Evolutionary conservation across 2,329 filamentous ascomycete species (phyloP).

Genomic region (Fonsecaea erecta): DNA sequence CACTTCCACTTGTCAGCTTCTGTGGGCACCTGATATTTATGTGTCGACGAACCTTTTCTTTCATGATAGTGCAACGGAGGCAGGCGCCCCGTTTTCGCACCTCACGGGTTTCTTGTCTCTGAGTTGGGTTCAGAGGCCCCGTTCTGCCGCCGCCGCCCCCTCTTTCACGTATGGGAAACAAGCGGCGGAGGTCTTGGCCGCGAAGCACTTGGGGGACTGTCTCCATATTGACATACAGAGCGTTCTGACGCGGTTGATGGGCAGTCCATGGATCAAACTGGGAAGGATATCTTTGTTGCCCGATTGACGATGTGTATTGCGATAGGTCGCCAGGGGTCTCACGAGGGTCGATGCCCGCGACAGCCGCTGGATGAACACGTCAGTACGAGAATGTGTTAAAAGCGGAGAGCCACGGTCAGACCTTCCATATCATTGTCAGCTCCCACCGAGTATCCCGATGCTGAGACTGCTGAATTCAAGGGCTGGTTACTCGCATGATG

Average conservation of each 20-base stretch:
- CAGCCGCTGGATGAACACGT: constrained; percentile 12
- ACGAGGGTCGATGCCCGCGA: constrained; percentile 30
- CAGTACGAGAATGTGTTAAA: background rate
- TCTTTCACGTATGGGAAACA: constrained; percentile 19
- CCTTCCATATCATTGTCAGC: constrained; percentile 27
- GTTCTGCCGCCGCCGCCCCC: constrained; percentile 16
- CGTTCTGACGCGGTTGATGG: constrained; percentile 18
- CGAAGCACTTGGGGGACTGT: background rate
- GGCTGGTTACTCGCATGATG: background rate
- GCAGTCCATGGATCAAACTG: constrained; percentile 26
- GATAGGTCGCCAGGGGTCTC: constrained; percentile 9
- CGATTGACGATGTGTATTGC: constrained; percentile 19
- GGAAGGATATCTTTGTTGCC: constrained; percentile 20
- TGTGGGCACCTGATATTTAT: background rate
- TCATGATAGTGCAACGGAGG: constrained; percentile 34
- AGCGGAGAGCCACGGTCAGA: background rate
- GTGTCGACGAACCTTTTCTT: constrained; percentile 26
- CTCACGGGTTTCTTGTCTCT: constrained; percentile 27
- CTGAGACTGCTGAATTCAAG: background rate
- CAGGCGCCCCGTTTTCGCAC: constrained; percentile 32
- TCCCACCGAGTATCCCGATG: background rate
- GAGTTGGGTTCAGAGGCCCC: constrained; percentile 23
- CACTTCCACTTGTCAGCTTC: constrained; percentile 33
- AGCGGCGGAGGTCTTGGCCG: background rate
- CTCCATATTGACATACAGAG: constrained; percentile 12